These are phyloP conservation scores for Lantana camara DNA, from an alignment of 257 asterid genomes.

Conservation along the genomic window DNA sequence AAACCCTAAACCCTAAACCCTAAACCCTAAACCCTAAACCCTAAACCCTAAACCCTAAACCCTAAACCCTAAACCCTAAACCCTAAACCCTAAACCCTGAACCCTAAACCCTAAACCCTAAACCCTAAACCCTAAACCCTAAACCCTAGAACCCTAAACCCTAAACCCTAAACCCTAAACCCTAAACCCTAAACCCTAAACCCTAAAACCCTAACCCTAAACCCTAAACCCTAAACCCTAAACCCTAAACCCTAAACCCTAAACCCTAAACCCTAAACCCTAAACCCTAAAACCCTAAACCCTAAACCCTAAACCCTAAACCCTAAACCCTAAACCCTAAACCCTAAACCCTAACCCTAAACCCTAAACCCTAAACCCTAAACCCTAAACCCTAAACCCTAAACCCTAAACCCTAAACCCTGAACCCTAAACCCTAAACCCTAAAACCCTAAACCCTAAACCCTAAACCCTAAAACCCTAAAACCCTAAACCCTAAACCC, in stretches of 20 bases:
- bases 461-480: conserved; percentile 14
- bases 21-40: conserved; percentile 21
- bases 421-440: conserved; percentile 14
- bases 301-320: conserved; percentile 6
- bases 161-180: conserved; percentile 27
- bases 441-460: conserved; percentile 18
- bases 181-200: conserved; percentile 28
- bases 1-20: conserved; percentile 11
- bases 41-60: conserved; percentile 21
- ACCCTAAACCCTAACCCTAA: conserved; percentile 32
- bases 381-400: conserved; percentile 18
- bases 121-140: conserved; percentile 30
- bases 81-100: conserved; percentile 35
- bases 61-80: conserved; percentile 28
- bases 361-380: conserved; percentile 32
- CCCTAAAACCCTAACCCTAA: conserved; percentile 35
- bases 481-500: conserved; percentile 17
- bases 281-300: conserved; percentile 28
- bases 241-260: conserved; percentile 32
- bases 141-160: conserved; percentile 30
- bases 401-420: conserved; percentile 11
- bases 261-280: conserved; percentile 27
- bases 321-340: not conserved
- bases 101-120: conserved; percentile 36
- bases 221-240: conserved; percentile 34